Percentiles rank a stretch among this genome's conserved stretches.
Evolutionary conservation across 495 filamentous ascomycete genomes (phyloP).

Genomic region (Entonaema liquescens): DNA sequence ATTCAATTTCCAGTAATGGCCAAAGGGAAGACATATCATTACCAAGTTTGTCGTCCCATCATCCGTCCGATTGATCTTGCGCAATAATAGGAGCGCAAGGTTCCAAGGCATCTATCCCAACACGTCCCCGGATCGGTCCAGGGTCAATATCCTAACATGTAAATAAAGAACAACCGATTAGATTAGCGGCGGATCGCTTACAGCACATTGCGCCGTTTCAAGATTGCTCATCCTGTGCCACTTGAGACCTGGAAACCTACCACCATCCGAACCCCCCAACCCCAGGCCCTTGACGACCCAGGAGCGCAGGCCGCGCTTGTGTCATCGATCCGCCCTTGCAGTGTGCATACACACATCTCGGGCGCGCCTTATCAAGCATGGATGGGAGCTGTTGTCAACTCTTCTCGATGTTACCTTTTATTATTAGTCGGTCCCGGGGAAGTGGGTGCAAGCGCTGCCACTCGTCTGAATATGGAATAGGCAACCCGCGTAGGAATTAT

Average conservation of each 20-base stretch:
- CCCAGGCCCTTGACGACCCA: slow-evolving; percentile 4
- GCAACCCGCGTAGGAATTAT: slow-evolving; percentile 8
- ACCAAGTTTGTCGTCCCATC: slow-evolving; percentile 17
- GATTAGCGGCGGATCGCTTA: slow-evolving; percentile 39
- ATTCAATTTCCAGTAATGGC: neutral
- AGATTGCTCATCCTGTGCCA: slow-evolving; percentile 36
- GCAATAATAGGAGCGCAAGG: slow-evolving; percentile 1
- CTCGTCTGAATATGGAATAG: slow-evolving; percentile 20
- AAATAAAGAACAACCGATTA: slow-evolving; percentile 26
- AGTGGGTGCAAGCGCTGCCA: slow-evolving; percentile 3
- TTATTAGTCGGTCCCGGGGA: slow-evolving; percentile 31
- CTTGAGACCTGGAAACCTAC: slow-evolving; percentile 22
- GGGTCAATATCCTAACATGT: slow-evolving; percentile 19
- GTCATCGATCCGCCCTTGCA: slow-evolving; percentile 31
- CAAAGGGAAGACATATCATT: slow-evolving; percentile 1
- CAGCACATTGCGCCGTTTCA: slow-evolving; percentile 40
- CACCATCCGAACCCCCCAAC: slow-evolving; percentile 15
- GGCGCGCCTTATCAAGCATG: slow-evolving; percentile 22
- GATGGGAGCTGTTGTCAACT: slow-evolving; percentile 24
- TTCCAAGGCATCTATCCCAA: slow-evolving; percentile 12
- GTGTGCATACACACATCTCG: slow-evolving; percentile 27
- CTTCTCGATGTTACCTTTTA: slow-evolving; percentile 9
- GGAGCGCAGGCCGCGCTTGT: slow-evolving; percentile 22
- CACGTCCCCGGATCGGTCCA: neutral
- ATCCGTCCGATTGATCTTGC: slow-evolving; percentile 11